A percentile compares a stretch with the other conserved stretches of the same genome.
Conservation (phyloP, 495 filamentous ascomycete genomes). For the Penicillium robsamsonii region DNA sequence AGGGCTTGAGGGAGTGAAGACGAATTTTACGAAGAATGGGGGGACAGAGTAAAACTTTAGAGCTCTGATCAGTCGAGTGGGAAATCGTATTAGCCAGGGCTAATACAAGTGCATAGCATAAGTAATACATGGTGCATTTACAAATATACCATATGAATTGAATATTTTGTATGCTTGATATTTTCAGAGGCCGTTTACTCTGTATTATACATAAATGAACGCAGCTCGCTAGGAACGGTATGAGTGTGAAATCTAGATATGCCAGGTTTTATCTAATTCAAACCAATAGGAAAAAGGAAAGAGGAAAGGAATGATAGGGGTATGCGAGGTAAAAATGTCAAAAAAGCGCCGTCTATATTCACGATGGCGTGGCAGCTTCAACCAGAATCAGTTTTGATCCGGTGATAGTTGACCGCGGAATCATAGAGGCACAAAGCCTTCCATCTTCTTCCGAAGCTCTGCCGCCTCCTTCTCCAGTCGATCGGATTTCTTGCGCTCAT, state of each 20-base stretch:
- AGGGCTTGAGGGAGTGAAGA: slow-evolving; percentile 32
- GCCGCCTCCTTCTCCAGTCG: slow-evolving; percentile 59
- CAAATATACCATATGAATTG: not conserved
- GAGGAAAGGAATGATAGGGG: not conserved
- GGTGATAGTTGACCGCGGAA: not conserved
- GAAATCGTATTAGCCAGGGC: not conserved
- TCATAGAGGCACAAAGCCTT: slow-evolving; percentile 40
- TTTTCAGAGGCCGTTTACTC: not conserved
- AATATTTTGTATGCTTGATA: not conserved
- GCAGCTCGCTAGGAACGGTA: not conserved
- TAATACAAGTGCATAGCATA: not conserved
- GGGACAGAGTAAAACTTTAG: not conserved
- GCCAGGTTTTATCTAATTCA: not conserved
- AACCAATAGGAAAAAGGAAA: not conserved
- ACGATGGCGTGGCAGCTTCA: not conserved
- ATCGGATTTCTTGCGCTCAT: slow-evolving; percentile 79
- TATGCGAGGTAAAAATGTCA: not conserved
- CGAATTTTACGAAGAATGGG: slow-evolving; percentile 25
- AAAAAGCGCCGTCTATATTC: not conserved
- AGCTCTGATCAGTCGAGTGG: not conserved
- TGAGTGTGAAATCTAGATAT: not conserved
- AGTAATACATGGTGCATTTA: not conserved
- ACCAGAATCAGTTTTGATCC: not conserved
- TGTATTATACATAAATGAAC: not conserved
- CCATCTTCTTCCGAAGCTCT: slow-evolving; percentile 42